Base-by-base conservation (phyloP, 352 stramenopile species). In the Phytophthora kernoviae region DNA sequence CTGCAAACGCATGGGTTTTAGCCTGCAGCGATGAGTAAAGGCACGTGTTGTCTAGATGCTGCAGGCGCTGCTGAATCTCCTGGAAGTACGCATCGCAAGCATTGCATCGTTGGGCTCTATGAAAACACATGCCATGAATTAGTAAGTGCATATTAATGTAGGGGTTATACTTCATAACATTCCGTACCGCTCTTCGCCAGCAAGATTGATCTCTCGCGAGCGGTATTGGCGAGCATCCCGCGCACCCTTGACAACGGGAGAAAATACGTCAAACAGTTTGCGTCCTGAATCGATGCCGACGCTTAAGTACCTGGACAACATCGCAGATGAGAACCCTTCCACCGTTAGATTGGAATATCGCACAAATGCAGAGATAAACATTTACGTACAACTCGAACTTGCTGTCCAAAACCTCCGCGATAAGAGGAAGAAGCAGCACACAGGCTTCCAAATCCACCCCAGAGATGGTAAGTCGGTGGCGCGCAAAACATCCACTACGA, bases 181-280 rank as follows among this genome's bases (percentile, higher is more conserved):
- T 14, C 10, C 61, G 40, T 65, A 94, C 83, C 83, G 54, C 45
- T 93, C 80, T 72, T 94, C 84, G 5, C 73, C 80, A 5, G 86
- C 86, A 9, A 94, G 69, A 46, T 92, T 85, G 40, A 92, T 78
- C 33, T 82, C 76, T 2, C 80, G 71, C 15, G 67, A 81, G 17
- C 72, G 77, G 17, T 78, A 82, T 44, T 77, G 74, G 9, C 64
- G 69, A 1, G 74, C 70, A 40, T 87, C 73, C 49, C 77, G 65
- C 37, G 71, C 60, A 41, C 92, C 83, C 49, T 87, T 88, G 20
- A 94, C 73, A 39, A 93, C 75, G 7, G 80, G 76, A 4, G 76
- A 80, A 54, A 94, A 94, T n/a, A 77, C 77, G 41, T 87, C 67
- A 36, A 93, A 86, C 6, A 94, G 65, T 36, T 84, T 75, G 32